phyloP scores from a whole-genome alignment of 2,329 filamentous ascomycete species.

The Ramularia collo-cygni region DNA sequence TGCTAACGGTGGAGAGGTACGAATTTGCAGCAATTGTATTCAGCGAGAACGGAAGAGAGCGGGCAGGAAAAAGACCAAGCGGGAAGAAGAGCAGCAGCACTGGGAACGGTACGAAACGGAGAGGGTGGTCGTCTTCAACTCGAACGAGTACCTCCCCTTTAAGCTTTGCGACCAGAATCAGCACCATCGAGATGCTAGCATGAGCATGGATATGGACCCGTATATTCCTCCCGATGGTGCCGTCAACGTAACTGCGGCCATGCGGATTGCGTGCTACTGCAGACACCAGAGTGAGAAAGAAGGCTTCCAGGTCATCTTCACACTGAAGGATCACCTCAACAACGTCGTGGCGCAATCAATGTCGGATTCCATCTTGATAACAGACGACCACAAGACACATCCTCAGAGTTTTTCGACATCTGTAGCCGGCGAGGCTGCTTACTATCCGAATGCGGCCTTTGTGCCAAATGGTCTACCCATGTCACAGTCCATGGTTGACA shows the following conservation, averaged over 20 bases:
- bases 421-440: constrained; percentile 20
- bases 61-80: constrained; percentile 86
- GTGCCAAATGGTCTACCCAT: constrained; percentile 27
- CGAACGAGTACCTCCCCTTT: constrained; percentile 80
- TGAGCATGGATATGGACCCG: constrained; percentile 16
- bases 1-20: constrained; percentile 84
- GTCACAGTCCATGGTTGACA: constrained; percentile 34
- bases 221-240: constrained; percentile 47
- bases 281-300: constrained; percentile 89
- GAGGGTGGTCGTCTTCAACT: constrained; percentile 86
- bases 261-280: constrained; percentile 97
- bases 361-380: constrained; percentile 88
- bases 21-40: constrained; percentile 88
- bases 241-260: constrained; percentile 75
- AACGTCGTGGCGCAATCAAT: constrained; percentile 76
- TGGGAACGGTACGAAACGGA: constrained; percentile 76
- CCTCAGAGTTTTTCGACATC: constrained; percentile 26
- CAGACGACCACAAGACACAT: constrained; percentile 93
- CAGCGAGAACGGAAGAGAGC: constrained; percentile 85
- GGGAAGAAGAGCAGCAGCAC: constrained; percentile 82
- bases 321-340: constrained; percentile 73
- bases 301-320: constrained; percentile 91
- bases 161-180: constrained; percentile 46
- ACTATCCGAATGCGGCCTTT: constrained; percentile 21
- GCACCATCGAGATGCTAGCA: constrained; percentile 21